These are phyloP conservation scores for Lecanicillium sp. DNA, from an alignment of 2,329 filamentous ascomycete genomes.

Conservation along the genomic window DNA sequence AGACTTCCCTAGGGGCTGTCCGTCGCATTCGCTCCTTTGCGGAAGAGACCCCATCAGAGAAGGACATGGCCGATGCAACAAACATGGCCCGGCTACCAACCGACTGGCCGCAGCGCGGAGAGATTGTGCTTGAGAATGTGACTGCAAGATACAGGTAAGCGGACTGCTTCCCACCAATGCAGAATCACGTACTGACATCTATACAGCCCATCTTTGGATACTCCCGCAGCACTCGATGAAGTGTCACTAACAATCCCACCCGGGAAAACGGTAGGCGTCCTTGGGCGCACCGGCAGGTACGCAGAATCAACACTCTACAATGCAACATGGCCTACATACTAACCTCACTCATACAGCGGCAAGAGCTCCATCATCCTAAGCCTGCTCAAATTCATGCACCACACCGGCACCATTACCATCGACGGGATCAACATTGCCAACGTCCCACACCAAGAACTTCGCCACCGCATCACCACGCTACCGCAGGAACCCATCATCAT, in stretches of 20 bases:
- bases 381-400: constrained; percentile 9
- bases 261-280: constrained; percentile 22
- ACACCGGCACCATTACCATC: constrained; percentile 3
- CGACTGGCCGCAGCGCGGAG: not conserved
- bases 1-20: not conserved
- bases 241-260: constrained; percentile 19
- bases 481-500: constrained; percentile 8
- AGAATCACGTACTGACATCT: too few species aligned
- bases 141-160: not conserved
- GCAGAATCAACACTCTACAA: not conserved
- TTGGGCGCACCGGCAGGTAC: constrained; percentile 24
- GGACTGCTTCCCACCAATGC: not conserved
- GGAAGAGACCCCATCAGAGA: not conserved
- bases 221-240: constrained; percentile 13
- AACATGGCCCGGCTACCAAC: not conserved
- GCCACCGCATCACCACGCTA: constrained; percentile 7
- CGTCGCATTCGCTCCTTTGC: not conserved
- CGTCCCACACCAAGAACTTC: constrained; percentile 1
- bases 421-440: not conserved
- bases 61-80: not conserved
- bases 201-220: not conserved
- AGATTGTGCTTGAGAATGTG: not conserved
- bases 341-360: constrained; percentile 8
- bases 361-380: constrained; percentile 16
- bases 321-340: not conserved